A percentile compares a stretch with the other conserved stretches of the same genome.
phyloP scores from a whole-genome alignment of 2,329 filamentous ascomycete species.

The Nothomitra cinnamomea region DNA sequence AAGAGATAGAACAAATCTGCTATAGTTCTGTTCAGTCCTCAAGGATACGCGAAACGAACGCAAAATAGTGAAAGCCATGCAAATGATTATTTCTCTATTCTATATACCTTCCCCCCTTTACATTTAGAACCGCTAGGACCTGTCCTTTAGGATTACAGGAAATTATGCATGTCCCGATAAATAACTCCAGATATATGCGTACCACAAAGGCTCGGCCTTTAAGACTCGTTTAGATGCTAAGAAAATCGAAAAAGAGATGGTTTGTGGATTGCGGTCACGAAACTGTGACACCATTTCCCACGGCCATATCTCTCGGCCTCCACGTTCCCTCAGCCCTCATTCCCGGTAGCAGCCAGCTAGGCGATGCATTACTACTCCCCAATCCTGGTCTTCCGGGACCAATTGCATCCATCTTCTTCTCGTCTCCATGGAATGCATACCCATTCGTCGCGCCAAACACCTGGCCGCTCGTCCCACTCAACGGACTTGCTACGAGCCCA shows the following conservation, averaged over 20 bases:
- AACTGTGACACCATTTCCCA: background rate
- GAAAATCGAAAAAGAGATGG: background rate
- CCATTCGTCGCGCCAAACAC: constrained; percentile 16
- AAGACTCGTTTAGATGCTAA: background rate
- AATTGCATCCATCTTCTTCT: constrained; percentile 36
- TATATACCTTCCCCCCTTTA: no score
- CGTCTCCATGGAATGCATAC: constrained; percentile 21
- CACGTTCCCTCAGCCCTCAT: constrained; percentile 81
- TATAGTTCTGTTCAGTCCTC: no score
- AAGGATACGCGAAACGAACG: no score
- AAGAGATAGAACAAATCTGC: no score
- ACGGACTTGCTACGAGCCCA: constrained; percentile 5
- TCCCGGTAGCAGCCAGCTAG: constrained; percentile 53
- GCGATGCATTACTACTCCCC: constrained; percentile 19
- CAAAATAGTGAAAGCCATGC: no score
- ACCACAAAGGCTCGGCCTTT: background rate
- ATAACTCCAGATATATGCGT: no score
- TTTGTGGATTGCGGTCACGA: background rate
- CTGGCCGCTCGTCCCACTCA: constrained; percentile 8
- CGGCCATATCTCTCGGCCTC: constrained; percentile 30
- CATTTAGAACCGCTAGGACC: no score
- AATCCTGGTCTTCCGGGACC: constrained; percentile 24
- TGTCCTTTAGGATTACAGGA: no score
- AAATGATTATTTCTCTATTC: no score
- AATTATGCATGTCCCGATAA: no score